phyloP scores from a whole-genome alignment of 495 filamentous ascomycete genomes.

The Neurospora tetraspora region DNA sequence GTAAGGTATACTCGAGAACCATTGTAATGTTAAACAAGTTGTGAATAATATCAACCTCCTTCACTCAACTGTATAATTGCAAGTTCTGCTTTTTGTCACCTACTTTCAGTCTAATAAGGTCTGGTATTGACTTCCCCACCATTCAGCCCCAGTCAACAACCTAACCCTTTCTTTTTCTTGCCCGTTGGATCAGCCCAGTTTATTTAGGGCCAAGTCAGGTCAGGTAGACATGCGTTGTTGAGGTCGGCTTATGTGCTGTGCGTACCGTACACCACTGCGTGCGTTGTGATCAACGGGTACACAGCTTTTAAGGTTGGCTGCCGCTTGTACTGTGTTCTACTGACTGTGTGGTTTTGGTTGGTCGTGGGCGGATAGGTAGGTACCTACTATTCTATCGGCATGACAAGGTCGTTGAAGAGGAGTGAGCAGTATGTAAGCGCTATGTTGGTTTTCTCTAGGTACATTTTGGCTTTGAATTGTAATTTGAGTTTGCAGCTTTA shows the following conservation, averaged over 20 bases:
- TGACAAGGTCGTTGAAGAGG: not conserved
- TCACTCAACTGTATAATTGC: too few species aligned
- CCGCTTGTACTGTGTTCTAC: not conserved
- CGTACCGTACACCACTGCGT: not conserved
- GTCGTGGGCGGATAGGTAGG: not conserved
- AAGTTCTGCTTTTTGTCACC: too few species aligned
- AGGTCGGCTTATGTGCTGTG: not conserved
- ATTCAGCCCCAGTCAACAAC: not conserved
- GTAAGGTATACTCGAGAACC: too few species aligned
- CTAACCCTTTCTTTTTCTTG: not conserved
- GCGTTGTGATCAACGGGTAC: not conserved
- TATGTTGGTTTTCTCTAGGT: not conserved
- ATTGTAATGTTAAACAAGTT: too few species aligned
- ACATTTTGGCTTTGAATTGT: not conserved
- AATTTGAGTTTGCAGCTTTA: not conserved
- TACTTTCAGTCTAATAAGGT: too few species aligned
- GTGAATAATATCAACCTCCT: too few species aligned
- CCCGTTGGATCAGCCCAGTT: not conserved
- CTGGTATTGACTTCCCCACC: not conserved
- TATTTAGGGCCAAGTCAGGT: not conserved
- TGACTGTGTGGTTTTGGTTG: not conserved
- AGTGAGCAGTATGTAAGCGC: not conserved
- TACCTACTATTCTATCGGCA: not conserved
- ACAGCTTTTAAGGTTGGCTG: not conserved
- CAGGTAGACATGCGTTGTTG: not conserved